Evolutionary conservation across 176 grass and related monocot species (phyloP).

Genomic region (Eragrostis curvula): DNA sequence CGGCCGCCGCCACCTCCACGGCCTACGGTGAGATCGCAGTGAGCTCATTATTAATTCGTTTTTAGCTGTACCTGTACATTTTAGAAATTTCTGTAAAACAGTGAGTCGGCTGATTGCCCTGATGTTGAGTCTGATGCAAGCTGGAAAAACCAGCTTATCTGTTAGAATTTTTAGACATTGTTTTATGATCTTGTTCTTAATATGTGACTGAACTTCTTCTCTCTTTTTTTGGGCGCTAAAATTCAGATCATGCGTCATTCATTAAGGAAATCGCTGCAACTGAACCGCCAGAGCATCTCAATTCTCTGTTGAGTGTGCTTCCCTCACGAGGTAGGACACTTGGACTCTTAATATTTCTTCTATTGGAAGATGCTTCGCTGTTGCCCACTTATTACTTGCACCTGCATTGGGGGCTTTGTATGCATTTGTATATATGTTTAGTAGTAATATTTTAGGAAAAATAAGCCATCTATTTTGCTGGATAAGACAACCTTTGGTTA

Average conservation of each 20-base stretch:
- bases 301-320: constrained; percentile 79
- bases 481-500: not conserved
- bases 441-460: not conserved
- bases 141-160: not conserved
- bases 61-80: not conserved
- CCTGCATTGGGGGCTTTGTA: not conserved
- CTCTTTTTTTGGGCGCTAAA: constrained; percentile 1
- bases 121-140: no score
- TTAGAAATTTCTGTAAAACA: not conserved
- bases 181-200: not conserved
- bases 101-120: not conserved
- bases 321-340: constrained; percentile 73
- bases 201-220: not conserved
- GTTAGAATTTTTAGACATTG: not conserved
- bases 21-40: constrained; percentile 49
- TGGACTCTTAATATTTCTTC: not conserved
- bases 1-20: constrained; percentile 30
- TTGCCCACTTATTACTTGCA: not conserved
- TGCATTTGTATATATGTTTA: not conserved
- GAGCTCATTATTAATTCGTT: not conserved
- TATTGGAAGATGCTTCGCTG: not conserved
- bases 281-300: constrained; percentile 75
- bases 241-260: constrained; percentile 76
- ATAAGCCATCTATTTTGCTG: not conserved
- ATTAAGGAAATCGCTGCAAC: constrained; percentile 77